Base-by-base conservation (phyloP, 306 rosid genomes). In the Cucurbita argyrosperma region DNA sequence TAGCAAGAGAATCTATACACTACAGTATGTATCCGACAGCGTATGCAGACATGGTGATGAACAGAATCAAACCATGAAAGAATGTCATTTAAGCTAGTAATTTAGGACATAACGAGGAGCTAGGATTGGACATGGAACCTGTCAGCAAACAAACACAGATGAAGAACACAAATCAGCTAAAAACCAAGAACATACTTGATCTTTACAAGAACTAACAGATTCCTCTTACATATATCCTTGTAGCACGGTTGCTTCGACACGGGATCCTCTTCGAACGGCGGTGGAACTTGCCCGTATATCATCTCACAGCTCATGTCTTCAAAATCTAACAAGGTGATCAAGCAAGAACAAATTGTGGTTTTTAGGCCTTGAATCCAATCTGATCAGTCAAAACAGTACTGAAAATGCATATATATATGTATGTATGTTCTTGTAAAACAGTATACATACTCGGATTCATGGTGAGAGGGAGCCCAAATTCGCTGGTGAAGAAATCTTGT, bases 251-350 rank as follows among this genome's bases (percentile, higher is more conserved):
- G 95, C 47, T 88, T 94, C 64, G 99, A 82, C 21, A 84, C 97
- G 1, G 92, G 92, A 76, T 94, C 98, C 52, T 89, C 95, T 83
- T 94, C 97, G 72, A 91, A 83, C 61, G 92, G 76, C 39, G 89
- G 91, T 35, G 97, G 98, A 46, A 76, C 78, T 88, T 90, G 91
- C 45, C 98, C 97, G 67, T 90, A 94, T 80, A 89, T 96, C 98
- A 94, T 91, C 35, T 91, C 98, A 79, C 97, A 90, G 75, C 96
- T 91, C 96, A 91, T 94, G 78, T 94, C 97, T 86, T 94, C 97
- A 83, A 94, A 91, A 84, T 94, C 98, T 91, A 83, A 70, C 42
- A 4, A 70, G 72, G 68, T 23, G 38, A 46, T 1, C 21, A 12
- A 66, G 4, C 72, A 19, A 66, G 39, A 26, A 64, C 14, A 23